phyloP scores from a whole-genome alignment of 345 rosid genomes.

The Aquilaria malaccensis region DNA sequence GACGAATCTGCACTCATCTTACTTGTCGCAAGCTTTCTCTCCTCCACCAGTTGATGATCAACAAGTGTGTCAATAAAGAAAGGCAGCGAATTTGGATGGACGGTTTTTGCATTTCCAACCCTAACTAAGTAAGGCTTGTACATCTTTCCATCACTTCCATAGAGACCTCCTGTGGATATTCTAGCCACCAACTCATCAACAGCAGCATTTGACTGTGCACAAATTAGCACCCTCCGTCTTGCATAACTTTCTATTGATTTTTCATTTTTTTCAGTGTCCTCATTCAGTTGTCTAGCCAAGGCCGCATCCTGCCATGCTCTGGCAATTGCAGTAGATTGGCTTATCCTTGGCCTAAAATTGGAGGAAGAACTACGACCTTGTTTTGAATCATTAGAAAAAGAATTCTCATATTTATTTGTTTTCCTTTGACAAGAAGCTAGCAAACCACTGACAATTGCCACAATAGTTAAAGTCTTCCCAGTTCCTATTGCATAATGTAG shows the following conservation, averaged over 20 bases:
- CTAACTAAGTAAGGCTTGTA: slow-evolving; percentile 93
- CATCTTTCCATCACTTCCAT: slow-evolving; percentile 78
- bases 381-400: slow-evolving; percentile 25
- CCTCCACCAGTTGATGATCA: slow-evolving; percentile 75
- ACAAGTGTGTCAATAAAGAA: slow-evolving; percentile 89
- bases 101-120: slow-evolving; percentile 90
- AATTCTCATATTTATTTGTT: slow-evolving; percentile 25
- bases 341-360: slow-evolving; percentile 43
- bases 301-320: slow-evolving; percentile 99
- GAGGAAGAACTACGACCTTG: slow-evolving; percentile 29
- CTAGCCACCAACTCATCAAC: slow-evolving; percentile 96
- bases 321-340: slow-evolving; percentile 65
- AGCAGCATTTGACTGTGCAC: slow-evolving; percentile 99
- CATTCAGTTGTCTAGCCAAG: slow-evolving; percentile 68
- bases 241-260: slow-evolving; percentile 37
- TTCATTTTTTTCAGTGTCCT: slow-evolving; percentile 38
- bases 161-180: slow-evolving; percentile 68
- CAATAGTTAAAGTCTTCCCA: slow-evolving; percentile 92
- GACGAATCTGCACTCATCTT: slow-evolving; percentile 43
- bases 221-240: slow-evolving; percentile 77
- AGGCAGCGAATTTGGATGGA: slow-evolving; percentile 79
- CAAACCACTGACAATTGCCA: slow-evolving; percentile 86
- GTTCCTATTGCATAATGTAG: slow-evolving; percentile 49
- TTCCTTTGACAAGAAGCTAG: slow-evolving; percentile 48
- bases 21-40: slow-evolving; percentile 40